Evolutionary conservation across 2,329 filamentous ascomycete species (phyloP).

Genomic region (Cyphellophora attinorum): DNA sequence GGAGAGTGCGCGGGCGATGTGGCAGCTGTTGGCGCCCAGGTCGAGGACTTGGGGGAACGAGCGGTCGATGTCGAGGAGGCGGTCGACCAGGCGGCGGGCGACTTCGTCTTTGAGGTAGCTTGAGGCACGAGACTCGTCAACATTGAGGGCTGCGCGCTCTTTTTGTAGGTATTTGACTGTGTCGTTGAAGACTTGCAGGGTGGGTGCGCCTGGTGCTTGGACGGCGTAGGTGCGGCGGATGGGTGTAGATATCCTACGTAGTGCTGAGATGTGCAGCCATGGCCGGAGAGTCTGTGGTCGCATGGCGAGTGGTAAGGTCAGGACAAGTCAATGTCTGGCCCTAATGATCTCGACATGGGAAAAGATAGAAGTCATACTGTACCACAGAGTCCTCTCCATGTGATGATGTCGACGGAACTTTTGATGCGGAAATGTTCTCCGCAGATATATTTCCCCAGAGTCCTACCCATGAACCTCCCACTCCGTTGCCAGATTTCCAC

Average conservation of each 20-base stretch:
- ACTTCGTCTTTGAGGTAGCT: conserved; percentile 95
- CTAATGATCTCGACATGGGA: neutral
- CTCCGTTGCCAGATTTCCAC: too few relatives aligned
- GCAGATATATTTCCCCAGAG: too few relatives aligned
- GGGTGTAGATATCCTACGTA: conserved; percentile 9
- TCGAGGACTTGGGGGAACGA: conserved; percentile 77
- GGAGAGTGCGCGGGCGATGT: conserved; percentile 69
- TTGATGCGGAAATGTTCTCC: neutral
- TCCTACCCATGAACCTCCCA: too few relatives aligned
- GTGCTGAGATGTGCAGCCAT: conserved; percentile 11
- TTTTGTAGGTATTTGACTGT: conserved; percentile 83
- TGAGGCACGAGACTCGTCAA: conserved; percentile 63
- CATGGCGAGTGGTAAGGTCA: conserved; percentile 10
- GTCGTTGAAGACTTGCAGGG: conserved; percentile 84
- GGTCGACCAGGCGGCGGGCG: conserved; percentile 71
- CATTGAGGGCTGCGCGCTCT: conserved; percentile 67
- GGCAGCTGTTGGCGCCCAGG: conserved; percentile 90
- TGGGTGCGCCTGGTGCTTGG: conserved; percentile 65
- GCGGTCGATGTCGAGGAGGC: conserved; percentile 87
- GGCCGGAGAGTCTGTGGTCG: conserved; percentile 11
- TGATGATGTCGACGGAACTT: neutral
- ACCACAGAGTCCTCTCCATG: too few relatives aligned
- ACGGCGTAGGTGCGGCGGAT: conserved; percentile 56
- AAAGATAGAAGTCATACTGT: too few relatives aligned
- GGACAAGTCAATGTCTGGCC: conserved; percentile 16